Percentiles rank a stretch among this genome's conserved stretches.
phyloP scores from a whole-genome alignment of 202 grass and related monocot genomes.

The Musa balbisiana region DNA sequence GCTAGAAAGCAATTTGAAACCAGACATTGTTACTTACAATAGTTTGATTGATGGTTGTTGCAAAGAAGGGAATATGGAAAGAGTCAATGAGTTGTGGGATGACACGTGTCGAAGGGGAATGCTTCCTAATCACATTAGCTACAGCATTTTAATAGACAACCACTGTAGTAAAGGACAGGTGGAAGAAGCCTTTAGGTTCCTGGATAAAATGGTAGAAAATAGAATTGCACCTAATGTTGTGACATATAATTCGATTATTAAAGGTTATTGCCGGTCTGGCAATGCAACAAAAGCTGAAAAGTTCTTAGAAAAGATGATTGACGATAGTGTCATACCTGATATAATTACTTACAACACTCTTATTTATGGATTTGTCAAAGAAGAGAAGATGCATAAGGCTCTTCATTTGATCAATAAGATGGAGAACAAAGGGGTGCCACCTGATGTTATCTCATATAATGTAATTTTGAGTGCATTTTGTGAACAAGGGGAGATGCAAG shows the following conservation, averaged over 20 bases:
- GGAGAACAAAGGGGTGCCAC: conserved; percentile 47
- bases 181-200: conserved; percentile 43
- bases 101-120: conserved; percentile 61
- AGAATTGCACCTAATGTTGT: conserved; percentile 60
- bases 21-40: conserved; percentile 88
- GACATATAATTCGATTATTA: conserved; percentile 86
- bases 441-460: conserved; percentile 79
- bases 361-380: conserved; percentile 72
- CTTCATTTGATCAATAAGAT: conserved; percentile 71
- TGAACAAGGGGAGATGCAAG: conserved; percentile 56
- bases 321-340: conserved; percentile 56
- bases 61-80: conserved; percentile 64
- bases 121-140: conserved; percentile 69
- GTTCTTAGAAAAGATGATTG: conserved; percentile 57
- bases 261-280: conserved; percentile 72
- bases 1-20: conserved; percentile 47
- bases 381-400: conserved; percentile 64
- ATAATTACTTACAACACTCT: conserved; percentile 76
- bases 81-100: conserved; percentile 87
- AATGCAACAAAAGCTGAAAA: conserved; percentile 48
- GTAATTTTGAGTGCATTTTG: conserved; percentile 67
- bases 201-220: conserved; percentile 70
- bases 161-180: conserved; percentile 72
- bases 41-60: conserved; percentile 89
- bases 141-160: conserved; percentile 73